These are phyloP conservation scores for Capronia americana DNA, from an alignment of 2,329 filamentous ascomycete species.

Conservation along the genomic window DNA sequence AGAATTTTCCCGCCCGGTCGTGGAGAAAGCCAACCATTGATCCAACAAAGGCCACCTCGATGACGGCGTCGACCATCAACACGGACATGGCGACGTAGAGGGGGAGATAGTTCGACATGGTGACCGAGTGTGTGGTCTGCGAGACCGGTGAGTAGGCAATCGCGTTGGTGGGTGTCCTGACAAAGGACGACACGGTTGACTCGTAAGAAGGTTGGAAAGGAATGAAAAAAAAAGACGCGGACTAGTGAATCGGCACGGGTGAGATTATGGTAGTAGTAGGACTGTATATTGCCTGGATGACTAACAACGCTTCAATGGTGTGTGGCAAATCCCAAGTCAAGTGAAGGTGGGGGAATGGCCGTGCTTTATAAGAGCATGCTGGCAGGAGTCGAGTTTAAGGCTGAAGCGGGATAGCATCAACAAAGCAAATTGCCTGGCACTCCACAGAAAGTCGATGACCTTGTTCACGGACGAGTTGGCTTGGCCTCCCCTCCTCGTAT, in stretches of 20 bases:
- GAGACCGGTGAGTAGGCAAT: neutral
- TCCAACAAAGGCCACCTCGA: slow-evolving; percentile 37
- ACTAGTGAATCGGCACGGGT: neutral
- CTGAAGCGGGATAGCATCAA: slow-evolving; percentile 17
- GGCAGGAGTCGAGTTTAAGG: neutral
- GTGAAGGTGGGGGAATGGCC: neutral
- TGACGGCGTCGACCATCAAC: slow-evolving; percentile 29
- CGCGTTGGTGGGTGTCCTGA: neutral
- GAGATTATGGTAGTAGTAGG: slow-evolving; percentile 14
- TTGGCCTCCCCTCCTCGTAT: neutral
- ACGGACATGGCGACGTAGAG: slow-evolving; percentile 6
- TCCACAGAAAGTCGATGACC: neutral
- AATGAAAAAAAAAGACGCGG: neutral
- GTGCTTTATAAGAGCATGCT: slow-evolving; percentile 15
- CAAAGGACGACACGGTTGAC: neutral
- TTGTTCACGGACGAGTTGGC: neutral
- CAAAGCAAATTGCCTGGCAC: slow-evolving; percentile 18
- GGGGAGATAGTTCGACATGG: slow-evolving; percentile 15
- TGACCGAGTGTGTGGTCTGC: neutral
- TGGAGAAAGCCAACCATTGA: slow-evolving; percentile 39
- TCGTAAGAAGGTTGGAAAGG: neutral
- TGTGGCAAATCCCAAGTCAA: slow-evolving; percentile 15
- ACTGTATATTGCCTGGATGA: slow-evolving; percentile 8
- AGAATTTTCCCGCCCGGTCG: slow-evolving; percentile 36
- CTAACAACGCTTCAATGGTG: slow-evolving; percentile 5